Conservation (phyloP, 306 rosid species). For the Vachellia pachyceras region DNA sequence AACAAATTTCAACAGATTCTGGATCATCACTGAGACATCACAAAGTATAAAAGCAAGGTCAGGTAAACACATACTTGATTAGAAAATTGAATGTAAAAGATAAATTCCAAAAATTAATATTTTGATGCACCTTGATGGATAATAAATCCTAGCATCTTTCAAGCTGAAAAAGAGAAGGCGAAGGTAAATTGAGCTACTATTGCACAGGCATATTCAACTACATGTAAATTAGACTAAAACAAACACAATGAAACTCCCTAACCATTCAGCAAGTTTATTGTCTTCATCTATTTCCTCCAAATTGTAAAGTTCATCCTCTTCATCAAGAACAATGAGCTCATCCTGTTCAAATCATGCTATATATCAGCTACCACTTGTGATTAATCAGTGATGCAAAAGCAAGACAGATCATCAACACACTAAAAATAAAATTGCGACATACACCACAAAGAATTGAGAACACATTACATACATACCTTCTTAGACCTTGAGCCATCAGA, state of each 20-base stretch:
- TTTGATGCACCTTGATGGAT: slow-evolving; percentile 79
- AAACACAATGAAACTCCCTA: slow-evolving; percentile 37
- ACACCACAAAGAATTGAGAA: slow-evolving; percentile 21
- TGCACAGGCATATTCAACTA: slow-evolving; percentile 30
- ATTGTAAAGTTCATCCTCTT: slow-evolving; percentile 63
- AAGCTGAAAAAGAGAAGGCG: slow-evolving; percentile 68
- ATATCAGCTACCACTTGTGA: slow-evolving; percentile 19
- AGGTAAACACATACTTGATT: slow-evolving; percentile 12
- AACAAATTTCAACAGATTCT: slow-evolving; percentile 77
- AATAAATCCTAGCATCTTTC: slow-evolving; percentile 74
- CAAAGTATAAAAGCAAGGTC: slow-evolving; percentile 31
- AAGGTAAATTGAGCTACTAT: slow-evolving; percentile 33
- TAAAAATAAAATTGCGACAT: slow-evolving; percentile 26
- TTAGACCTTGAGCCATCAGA: slow-evolving; percentile 50
- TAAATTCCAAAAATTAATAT: slow-evolving; percentile 22
- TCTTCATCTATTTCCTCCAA: slow-evolving; percentile 51
- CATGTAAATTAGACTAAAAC: slow-evolving; percentile 20
- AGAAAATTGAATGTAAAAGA: slow-evolving; percentile 30
- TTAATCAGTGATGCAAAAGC: slow-evolving; percentile 25
- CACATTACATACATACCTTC: slow-evolving; percentile 54
- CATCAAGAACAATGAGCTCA: slow-evolving; percentile 73
- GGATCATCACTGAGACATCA: slow-evolving; percentile 83
- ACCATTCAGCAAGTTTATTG: slow-evolving; percentile 62
- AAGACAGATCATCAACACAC: slow-evolving; percentile 24
- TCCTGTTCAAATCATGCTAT: slow-evolving; percentile 51